phyloP scores from a whole-genome alignment of 148 eudicot species.

The Spergularia marina region DNA sequence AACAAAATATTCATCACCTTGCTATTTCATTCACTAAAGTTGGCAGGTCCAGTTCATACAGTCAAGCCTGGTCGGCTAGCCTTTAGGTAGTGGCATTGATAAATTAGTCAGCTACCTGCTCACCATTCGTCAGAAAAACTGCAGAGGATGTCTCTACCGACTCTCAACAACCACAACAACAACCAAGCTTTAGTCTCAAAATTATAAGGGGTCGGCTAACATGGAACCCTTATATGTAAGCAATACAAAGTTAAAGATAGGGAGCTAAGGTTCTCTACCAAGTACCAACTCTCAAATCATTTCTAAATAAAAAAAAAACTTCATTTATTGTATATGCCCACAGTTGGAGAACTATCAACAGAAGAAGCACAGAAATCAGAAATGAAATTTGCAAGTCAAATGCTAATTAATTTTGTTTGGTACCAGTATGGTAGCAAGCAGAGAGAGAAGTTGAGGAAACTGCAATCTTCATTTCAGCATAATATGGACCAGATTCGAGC shows the following conservation, averaged over 20 bases:
- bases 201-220: no score
- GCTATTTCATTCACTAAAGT: no score
- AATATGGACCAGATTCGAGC: neutral
- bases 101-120: neutral
- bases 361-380: neutral
- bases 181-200: no score
- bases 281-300: no score
- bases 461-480: neutral
- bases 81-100: neutral
- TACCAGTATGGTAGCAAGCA: conserved; percentile 5
- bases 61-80: neutral
- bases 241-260: no score
- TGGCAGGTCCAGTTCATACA: no score
- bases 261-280: no score
- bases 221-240: no score
- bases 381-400: neutral
- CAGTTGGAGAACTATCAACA: neutral
- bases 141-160: neutral
- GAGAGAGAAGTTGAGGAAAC: neutral
- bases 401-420: neutral
- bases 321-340: neutral
- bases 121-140: no score
- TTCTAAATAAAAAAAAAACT: no score
- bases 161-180: no score
- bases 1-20: no score